Percentiles rank a stretch among this genome's conserved stretches.
Conservation (phyloP, 768 basidiomycete genomes). For the Leccinum subtestaceum region DNA sequence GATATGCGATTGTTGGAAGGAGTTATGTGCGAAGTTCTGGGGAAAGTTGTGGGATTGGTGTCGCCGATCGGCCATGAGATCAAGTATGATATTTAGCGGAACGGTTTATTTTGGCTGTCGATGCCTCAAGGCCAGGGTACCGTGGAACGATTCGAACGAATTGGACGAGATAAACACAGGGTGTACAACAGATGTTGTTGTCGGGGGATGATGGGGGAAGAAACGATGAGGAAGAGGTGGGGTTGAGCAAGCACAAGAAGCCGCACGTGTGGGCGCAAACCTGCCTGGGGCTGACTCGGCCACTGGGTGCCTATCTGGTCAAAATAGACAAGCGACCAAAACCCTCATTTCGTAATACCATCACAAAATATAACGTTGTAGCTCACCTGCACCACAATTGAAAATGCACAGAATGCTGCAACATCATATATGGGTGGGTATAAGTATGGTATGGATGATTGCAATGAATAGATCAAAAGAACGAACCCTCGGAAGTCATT, state of each 20-base stretch:
- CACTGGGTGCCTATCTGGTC: not conserved
- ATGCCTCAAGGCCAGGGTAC: conserved; percentile 25
- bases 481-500: not conserved
- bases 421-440: not conserved
- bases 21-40: conserved; percentile 42
- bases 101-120: conserved; percentile 19
- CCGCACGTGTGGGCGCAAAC: conserved; percentile 48
- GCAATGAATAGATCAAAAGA: not conserved
- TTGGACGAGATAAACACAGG: conserved; percentile 19
- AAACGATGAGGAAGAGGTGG: conserved; percentile 44
- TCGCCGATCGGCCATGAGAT: conserved; percentile 62
- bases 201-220: conserved; percentile 34
- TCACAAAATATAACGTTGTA: not conserved
- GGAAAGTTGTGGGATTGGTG: conserved; percentile 26
- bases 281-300: not conserved
- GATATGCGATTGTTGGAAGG: conserved; percentile 41
- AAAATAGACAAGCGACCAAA: not conserved
- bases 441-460: not conserved
- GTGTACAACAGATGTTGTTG: conserved; percentile 22
- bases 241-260: conserved; percentile 36
- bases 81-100: conserved; percentile 22
- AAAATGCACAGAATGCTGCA: not conserved
- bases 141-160: conserved; percentile 25
- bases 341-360: not conserved
- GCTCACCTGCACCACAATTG: not conserved